A percentile compares a stretch with the other conserved stretches of the same genome.
Conservation (phyloP, 176 grass and related monocot genomes). For the Stipa capillata region DNA sequence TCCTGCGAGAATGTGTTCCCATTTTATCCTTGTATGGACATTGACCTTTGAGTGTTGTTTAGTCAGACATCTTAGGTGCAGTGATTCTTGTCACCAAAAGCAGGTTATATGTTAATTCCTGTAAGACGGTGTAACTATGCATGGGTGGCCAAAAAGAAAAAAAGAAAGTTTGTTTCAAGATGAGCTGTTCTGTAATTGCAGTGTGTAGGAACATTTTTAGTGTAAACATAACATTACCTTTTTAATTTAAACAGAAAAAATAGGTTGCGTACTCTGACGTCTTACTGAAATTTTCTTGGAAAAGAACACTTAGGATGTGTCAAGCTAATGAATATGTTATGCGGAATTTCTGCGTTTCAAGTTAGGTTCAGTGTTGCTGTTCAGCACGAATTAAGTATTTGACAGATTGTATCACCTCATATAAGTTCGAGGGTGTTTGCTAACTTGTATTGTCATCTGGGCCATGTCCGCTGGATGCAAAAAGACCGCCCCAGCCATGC, state of each 20-base stretch:
- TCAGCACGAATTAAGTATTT: background rate
- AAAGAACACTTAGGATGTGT: background rate
- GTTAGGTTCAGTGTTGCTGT: background rate
- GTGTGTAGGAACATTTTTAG: background rate
- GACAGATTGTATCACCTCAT: too few relatives aligned
- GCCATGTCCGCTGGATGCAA: too few relatives aligned
- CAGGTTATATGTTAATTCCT: slow-evolving; percentile 1
- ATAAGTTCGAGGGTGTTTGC: too few relatives aligned
- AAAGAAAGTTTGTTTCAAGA: background rate
- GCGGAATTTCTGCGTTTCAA: background rate
- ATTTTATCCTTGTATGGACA: background rate
- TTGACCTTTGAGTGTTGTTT: slow-evolving; percentile 22
- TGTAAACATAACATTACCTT: background rate
- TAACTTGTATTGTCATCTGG: too few relatives aligned
- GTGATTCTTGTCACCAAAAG: slow-evolving; percentile 33
- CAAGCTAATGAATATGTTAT: background rate
- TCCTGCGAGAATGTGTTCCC: background rate
- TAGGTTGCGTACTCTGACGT: too few relatives aligned
- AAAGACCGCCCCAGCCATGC: too few relatives aligned
- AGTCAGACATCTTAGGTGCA: background rate
- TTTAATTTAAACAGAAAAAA: background rate
- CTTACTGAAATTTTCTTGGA: background rate
- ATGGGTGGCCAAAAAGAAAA: background rate
- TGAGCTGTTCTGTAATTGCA: background rate
- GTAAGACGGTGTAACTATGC: slow-evolving; percentile 15